These are phyloP conservation scores for Venturia pyrina DNA, from an alignment of 2,329 filamentous ascomycete species.

Conservation along the genomic window DNA sequence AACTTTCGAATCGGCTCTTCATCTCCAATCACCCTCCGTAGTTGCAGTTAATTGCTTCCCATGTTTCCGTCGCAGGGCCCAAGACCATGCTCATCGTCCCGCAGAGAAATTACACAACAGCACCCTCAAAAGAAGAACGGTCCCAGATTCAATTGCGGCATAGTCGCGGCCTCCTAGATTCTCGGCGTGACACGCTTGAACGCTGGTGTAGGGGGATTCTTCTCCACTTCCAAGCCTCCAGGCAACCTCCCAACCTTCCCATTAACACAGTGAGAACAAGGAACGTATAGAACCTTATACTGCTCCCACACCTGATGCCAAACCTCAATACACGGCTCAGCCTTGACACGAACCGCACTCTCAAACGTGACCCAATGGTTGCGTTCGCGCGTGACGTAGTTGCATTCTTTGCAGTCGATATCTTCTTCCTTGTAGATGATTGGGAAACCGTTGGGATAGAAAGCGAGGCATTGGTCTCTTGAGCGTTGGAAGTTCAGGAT, in stretches of 20 bases:
- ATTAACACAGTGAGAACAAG: not conserved
- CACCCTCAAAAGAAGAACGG: not conserved
- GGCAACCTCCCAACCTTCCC: not conserved
- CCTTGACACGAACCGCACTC: not conserved
- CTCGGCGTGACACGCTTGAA: not conserved
- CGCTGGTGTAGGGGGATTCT: not conserved
- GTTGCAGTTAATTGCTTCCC: no score
- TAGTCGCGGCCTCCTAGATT: not conserved
- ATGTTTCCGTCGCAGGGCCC: no score
- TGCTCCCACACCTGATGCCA: not conserved
- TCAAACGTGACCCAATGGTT: not conserved
- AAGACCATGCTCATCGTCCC: no score
- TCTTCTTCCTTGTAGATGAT: not conserved
- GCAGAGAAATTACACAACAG: no score
- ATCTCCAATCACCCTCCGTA: no score
- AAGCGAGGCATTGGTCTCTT: not conserved
- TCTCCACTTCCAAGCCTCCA: not conserved
- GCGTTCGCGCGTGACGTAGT: not conserved
- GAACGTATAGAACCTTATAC: not conserved
- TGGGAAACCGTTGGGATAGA: not conserved
- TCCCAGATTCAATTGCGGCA: not conserved
- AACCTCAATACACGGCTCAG: not conserved
- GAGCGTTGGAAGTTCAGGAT: not conserved
- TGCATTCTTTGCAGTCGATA: not conserved
- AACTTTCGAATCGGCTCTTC: no score